Percentiles rank a stretch among this genome's conserved stretches.
Conservation (phyloP, 345 rosid genomes). For the Euphorbia pulcherrima region DNA sequence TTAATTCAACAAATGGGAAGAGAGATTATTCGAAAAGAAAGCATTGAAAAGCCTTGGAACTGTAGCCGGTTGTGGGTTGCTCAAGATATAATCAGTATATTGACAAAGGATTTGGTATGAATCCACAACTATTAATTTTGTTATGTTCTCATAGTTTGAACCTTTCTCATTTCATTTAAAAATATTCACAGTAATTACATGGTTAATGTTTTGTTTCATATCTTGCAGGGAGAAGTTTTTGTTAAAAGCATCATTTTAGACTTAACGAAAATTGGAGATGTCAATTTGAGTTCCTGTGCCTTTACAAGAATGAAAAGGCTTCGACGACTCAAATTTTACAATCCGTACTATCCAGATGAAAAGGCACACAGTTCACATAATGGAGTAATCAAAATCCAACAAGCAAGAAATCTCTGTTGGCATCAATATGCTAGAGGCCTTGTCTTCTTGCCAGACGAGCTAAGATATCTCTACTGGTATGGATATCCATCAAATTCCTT, state of each 20-base stretch:
- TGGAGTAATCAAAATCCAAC: too few relatives aligned
- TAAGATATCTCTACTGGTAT: too few relatives aligned
- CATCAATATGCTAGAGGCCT: too few relatives aligned
- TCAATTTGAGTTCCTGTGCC: background rate
- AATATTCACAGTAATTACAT: background rate
- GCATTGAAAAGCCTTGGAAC: background rate
- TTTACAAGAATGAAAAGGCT: background rate
- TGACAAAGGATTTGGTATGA: background rate
- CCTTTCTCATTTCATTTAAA: background rate
- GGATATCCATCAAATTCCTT: too few relatives aligned
- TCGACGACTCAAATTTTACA: background rate
- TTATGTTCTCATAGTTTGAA: background rate
- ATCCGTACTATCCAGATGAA: background rate
- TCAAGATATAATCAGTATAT: background rate
- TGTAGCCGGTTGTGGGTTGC: constrained; percentile 5
- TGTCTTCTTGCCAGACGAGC: too few relatives aligned
- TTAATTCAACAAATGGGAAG: background rate
- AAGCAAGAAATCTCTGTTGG: too few relatives aligned
- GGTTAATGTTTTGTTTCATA: background rate
- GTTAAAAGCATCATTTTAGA: background rate
- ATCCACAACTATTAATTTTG: too few relatives aligned
- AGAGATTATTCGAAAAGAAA: constrained; percentile 1
- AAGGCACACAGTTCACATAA: background rate
- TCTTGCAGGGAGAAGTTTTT: background rate
- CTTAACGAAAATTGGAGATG: background rate